Evolutionary conservation across 305 asterid species (phyloP).

Genomic region (Stenogyne calaminthoides): DNA sequence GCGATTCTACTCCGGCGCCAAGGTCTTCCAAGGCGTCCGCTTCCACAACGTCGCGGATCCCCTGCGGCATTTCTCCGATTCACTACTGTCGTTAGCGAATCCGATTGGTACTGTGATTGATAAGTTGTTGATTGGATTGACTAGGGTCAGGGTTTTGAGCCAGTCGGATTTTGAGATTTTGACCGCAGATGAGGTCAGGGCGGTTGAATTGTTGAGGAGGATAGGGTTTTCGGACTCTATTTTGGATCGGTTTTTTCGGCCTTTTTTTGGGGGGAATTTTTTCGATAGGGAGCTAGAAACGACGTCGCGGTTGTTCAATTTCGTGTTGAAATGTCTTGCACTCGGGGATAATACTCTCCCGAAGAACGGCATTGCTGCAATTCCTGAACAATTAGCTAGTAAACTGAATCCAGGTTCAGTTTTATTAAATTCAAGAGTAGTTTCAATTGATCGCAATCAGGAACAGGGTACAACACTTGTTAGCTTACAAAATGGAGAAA

Average conservation of each 20-base stretch:
- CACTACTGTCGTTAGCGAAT: conserved; percentile 59
- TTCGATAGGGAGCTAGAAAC: conserved; percentile 85
- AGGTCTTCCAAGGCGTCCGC: conserved; percentile 62
- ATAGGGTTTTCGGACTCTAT: conserved; percentile 73
- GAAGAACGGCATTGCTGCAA: conserved; percentile 77
- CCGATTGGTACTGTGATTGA: conserved; percentile 80
- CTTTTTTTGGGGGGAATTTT: conserved; percentile 88
- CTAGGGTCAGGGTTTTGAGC: conserved; percentile 64
- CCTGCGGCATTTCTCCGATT: conserved; percentile 68
- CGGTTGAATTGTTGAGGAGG: conserved; percentile 56
- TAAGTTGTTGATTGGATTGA: conserved; percentile 67
- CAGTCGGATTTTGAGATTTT: conserved; percentile 60
- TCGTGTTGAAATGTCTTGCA: conserved; percentile 83
- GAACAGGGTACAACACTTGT: conserved; percentile 35
- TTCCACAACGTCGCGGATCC: conserved; percentile 93
- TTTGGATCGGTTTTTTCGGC: conserved; percentile 80
- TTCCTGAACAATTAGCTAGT: conserved; percentile 76
- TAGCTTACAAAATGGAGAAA: conserved; percentile 56
- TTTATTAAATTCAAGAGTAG: conserved; percentile 56
- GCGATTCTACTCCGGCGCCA: conserved; percentile 80
- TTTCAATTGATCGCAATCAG: conserved; percentile 42
- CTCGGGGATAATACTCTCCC: conserved; percentile 91
- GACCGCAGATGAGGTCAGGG: conserved; percentile 58
- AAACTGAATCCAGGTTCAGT: conserved; percentile 55
- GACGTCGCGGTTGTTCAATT: conserved; percentile 82